Evolutionary conservation across 1,284 basidiomycete species (phyloP), one percentile per base, ranked within the genome.

Genomic region (Trichosporon ovoides): DNA sequence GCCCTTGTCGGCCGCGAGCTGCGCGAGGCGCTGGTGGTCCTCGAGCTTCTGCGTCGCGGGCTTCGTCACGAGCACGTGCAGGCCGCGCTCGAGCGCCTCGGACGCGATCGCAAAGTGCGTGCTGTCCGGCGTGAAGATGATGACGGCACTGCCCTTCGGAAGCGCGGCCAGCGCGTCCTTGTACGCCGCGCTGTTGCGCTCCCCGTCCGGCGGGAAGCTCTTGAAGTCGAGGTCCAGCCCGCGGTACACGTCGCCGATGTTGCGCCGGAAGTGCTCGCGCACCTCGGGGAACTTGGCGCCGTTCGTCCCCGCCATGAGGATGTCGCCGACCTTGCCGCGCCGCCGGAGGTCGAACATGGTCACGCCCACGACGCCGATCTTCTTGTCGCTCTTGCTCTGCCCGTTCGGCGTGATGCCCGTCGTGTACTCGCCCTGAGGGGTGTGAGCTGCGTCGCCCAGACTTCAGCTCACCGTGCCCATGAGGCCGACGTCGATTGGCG

Each of bases 361-460:
- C 59, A 95, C 80, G 22, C 84, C 92, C 60, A 95, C 90, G 40
- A 96, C 92, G 61, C 80, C 80, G 48, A 81, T 88, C 90, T 93
- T 95, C 80, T 95, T 95, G 80, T 95, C 92, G 9, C 91, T 93
- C 71, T 88, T 91, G 19, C 91, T 93, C 46, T 88, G 87, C n/a
- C 91, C 89, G 35, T 86, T 84, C 16, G 85, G 86, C 5, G 90
- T 91, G 86, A 89, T 94, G 73, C 92, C 92, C 54, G 92, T 95
- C 58, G 92, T 95, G 77, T 95, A 94, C 80, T 93, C 61, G 36
- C 74, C 73, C 72, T 76, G 53, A 0, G 20, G 16, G 31, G 37
- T 43, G 19, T 7, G 16, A 28, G 52, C 28, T 31, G 18, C 18
- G 24, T 33, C 14, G 38, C 18, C 2, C 2, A 7, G 10, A 7